These are phyloP conservation scores for Elongisporangium undulatum DNA, from an alignment of 352 stramenopile genomes.

Conservation along the genomic window DNA sequence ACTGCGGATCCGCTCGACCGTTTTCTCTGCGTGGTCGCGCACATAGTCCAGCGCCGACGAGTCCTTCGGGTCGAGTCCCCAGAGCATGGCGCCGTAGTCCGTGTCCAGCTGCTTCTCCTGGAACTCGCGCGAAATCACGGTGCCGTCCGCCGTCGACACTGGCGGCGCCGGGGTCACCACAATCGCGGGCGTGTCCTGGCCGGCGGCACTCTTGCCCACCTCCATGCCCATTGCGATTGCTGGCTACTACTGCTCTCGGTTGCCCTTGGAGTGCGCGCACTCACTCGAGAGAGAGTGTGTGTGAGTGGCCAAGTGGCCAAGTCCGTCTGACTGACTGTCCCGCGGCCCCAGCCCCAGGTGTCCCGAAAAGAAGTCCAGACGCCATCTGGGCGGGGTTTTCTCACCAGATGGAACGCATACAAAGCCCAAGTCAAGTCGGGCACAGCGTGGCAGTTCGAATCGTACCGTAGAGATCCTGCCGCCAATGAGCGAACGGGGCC, in stretches of 20 bases:
- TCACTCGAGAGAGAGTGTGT: not conserved
- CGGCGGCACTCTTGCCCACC: not conserved
- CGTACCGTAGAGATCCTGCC: not conserved
- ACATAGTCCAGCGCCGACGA: conserved; percentile 55
- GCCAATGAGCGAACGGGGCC: not conserved
- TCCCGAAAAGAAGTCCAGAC: not conserved
- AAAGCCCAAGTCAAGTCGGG: no score
- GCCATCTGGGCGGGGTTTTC: not conserved
- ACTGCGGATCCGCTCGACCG: conserved; percentile 30
- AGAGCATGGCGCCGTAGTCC: conserved; percentile 37
- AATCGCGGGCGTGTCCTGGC: not conserved
- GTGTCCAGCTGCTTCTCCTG: conserved; percentile 10
- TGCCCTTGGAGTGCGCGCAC: not conserved
- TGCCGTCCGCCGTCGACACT: conserved; percentile 11
- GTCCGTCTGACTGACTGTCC: not conserved
- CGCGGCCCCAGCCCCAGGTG: not conserved
- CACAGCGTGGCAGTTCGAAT: not conserved
- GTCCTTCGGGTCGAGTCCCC: conserved; percentile 22
- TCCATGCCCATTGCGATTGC: not conserved
- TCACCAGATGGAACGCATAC: not conserved
- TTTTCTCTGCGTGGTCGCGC: conserved; percentile 37
- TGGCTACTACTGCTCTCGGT: not conserved
- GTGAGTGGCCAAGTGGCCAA: conserved; percentile 1
- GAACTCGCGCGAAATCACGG: not conserved
- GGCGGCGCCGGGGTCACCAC: not conserved